phyloP scores from a whole-genome alignment of 2,329 filamentous ascomycete genomes.

The Cladophialophora exuberans region DNA sequence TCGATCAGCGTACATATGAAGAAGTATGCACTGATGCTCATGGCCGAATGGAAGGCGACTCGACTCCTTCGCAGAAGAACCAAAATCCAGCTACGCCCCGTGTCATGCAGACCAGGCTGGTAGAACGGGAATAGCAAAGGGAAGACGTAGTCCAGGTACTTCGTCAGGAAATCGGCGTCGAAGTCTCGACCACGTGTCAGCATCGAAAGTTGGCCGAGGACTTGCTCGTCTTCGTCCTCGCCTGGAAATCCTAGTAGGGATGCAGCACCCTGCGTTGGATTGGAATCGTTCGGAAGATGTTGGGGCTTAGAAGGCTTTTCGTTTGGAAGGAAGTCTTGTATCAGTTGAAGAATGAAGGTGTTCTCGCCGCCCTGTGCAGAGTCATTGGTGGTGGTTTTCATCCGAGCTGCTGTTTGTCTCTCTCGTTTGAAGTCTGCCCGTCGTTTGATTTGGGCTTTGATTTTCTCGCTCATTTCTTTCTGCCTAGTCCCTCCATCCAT shows the following conservation, averaged over 20 bases:
- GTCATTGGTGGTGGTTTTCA: too few relatives aligned
- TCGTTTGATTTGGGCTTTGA: constrained; percentile 62
- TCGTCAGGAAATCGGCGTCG: constrained; percentile 51
- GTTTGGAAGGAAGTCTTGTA: neutral
- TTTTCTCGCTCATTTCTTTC: constrained; percentile 54
- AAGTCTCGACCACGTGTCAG: constrained; percentile 8
- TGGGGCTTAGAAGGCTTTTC: too few relatives aligned
- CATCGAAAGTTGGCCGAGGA: constrained; percentile 17
- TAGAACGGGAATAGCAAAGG: constrained; percentile 68
- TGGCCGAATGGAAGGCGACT: constrained; percentile 61
- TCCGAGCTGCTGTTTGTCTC: constrained; percentile 15
- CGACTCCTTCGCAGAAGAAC: constrained; percentile 55
- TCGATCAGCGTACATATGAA: constrained; percentile 46
- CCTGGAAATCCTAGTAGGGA: neutral
- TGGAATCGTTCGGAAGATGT: too few relatives aligned
- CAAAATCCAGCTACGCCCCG: constrained; percentile 64
- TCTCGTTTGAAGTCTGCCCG: constrained; percentile 51
- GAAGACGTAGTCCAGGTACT: constrained; percentile 65
- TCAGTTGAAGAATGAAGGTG: constrained; percentile 5
- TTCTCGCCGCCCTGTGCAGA: too few relatives aligned
- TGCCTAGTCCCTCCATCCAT: constrained; percentile 59
- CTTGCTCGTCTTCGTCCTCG: constrained; percentile 7
- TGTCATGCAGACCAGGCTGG: constrained; percentile 57
- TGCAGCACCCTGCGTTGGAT: too few relatives aligned
- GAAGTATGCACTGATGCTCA: constrained; percentile 61